Conservation (phyloP, 164 flowering plant species). For the Stephania yunnanensis region DNA sequence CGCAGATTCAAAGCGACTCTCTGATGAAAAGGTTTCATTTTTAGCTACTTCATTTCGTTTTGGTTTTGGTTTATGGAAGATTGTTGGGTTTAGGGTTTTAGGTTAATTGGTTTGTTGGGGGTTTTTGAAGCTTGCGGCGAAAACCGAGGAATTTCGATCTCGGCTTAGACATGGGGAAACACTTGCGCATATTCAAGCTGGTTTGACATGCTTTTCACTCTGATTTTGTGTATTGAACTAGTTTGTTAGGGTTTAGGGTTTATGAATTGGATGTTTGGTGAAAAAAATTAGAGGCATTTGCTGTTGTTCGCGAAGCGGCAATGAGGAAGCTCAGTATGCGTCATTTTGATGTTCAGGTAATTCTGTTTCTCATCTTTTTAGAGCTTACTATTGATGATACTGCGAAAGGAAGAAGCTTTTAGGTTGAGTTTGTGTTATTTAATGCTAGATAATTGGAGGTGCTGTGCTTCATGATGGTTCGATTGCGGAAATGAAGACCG, state of each 20-base stretch:
- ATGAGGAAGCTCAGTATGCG: constrained; percentile 97
- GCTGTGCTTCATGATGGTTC: constrained; percentile 98
- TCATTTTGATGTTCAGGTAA: constrained; percentile 98
- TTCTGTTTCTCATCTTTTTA: not conserved
- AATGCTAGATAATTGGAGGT: constrained; percentile 82
- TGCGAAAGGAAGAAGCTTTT: not conserved
- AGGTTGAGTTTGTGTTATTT: not conserved
- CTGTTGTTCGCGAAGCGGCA: constrained; percentile 98
- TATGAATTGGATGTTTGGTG: not conserved
- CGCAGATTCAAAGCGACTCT: constrained; percentile 43
- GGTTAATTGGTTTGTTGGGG: constrained; percentile 3
- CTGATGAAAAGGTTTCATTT: constrained; percentile 66
- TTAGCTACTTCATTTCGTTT: not conserved
- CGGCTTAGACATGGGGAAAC: constrained; percentile 75
- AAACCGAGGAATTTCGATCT: constrained; percentile 69
- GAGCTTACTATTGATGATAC: not conserved
- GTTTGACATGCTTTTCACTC: constrained; percentile 23
- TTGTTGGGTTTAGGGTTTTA: not conserved
- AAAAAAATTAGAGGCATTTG: constrained; percentile 73
- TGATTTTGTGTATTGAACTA: not conserved
- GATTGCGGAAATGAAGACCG: constrained; percentile 99
- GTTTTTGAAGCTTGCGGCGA: constrained; percentile 47
- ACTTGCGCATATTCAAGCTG: constrained; percentile 88
- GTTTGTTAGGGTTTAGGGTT: not conserved
- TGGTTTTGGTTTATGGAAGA: not conserved